A percentile compares a stretch with the other conserved stretches of the same genome.
Evolutionary conservation across 495 filamentous ascomycete species (phyloP).

Genomic region (Neurospora sp.): DNA sequence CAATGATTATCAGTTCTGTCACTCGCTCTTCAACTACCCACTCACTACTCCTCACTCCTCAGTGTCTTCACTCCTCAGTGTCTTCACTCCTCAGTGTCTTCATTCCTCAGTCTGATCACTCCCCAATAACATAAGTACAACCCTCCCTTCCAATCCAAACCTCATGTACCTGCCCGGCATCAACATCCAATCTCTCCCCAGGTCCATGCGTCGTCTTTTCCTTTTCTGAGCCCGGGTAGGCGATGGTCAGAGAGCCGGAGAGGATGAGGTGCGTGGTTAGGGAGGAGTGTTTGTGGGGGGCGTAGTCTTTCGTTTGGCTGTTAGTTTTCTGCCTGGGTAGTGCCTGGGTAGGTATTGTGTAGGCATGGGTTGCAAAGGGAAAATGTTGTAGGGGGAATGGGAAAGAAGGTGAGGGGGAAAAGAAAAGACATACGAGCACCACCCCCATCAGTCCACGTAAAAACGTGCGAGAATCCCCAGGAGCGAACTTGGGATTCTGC

Average conservation of each 20-base stretch:
- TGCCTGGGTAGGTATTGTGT: too few relatives aligned
- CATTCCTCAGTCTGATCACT: conserved; percentile 37
- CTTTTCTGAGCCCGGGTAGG: conserved; percentile 47
- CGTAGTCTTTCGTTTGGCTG: conserved; percentile 40
- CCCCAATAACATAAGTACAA: conserved; percentile 81
- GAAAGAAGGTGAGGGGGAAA: too few relatives aligned
- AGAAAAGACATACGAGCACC: conserved; percentile 39
- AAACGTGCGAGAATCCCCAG: conserved; percentile 70
- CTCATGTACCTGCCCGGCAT: conserved; percentile 61
- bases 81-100: too few relatives aligned
- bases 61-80: too few relatives aligned
- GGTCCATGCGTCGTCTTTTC: conserved; percentile 57
- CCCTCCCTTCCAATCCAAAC: conserved; percentile 73
- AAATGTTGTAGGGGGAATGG: too few relatives aligned
- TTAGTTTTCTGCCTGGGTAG: too few relatives aligned
- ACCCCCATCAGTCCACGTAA: conserved; percentile 73
- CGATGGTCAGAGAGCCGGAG: conserved; percentile 57
- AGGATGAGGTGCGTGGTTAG: conserved; percentile 73
- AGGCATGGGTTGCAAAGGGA: too few relatives aligned
- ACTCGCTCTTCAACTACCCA: too few relatives aligned
- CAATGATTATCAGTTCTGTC: too few relatives aligned
- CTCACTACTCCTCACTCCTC: too few relatives aligned
- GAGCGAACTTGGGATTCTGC: conserved; percentile 53
- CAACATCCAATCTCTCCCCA: conserved; percentile 68
- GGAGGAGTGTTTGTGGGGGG: conserved; percentile 58